A percentile compares a stretch with the other conserved stretches of the same genome.
These are phyloP conservation scores for Drechslerella dactyloides DNA, from an alignment of 2,329 filamentous ascomycete species.

Conservation along the genomic window DNA sequence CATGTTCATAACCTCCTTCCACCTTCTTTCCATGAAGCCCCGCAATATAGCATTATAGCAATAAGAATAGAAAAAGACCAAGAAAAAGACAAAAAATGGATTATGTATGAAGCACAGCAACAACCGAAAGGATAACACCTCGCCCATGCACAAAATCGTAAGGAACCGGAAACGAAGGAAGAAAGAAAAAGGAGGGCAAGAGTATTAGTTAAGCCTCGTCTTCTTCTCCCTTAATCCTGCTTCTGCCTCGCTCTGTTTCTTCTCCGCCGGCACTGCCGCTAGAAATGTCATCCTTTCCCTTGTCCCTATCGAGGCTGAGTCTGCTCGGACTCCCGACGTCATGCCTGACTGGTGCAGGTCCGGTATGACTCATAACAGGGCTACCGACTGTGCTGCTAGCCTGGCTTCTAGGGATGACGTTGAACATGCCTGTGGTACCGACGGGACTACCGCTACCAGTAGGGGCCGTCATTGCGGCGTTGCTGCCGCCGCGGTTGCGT, in stretches of 20 bases:
- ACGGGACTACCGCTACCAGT: slow-evolving; percentile 37
- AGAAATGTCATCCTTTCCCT: slow-evolving; percentile 24
- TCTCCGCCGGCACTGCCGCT: background rate
- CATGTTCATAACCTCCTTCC: background rate
- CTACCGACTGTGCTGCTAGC: slow-evolving; percentile 43
- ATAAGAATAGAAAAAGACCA: too few relatives aligned
- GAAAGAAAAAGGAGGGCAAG: slow-evolving; percentile 2
- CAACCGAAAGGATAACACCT: too few relatives aligned
- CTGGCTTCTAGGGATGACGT: slow-evolving; percentile 48
- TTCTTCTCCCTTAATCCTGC: slow-evolving; percentile 27
- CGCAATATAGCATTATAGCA: too few relatives aligned
- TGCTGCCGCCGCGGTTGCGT: slow-evolving; percentile 39
- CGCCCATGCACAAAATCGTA: too few relatives aligned
- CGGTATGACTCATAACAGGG: slow-evolving; percentile 39
- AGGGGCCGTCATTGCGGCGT: slow-evolving; percentile 12
- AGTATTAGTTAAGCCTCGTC: slow-evolving; percentile 6
- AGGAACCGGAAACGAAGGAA: background rate
- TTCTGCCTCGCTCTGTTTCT: slow-evolving; percentile 15
- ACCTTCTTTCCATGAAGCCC: background rate
- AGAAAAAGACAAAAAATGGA: too few relatives aligned
- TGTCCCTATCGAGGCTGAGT: slow-evolving; percentile 39
- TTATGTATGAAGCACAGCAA: background rate
- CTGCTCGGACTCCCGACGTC: slow-evolving; percentile 41
- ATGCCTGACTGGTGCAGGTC: slow-evolving; percentile 1
- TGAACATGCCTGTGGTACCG: slow-evolving; percentile 37